Conservation (phyloP, 208 protist genomes). For the Jaenimonas drosophilae region DNA sequence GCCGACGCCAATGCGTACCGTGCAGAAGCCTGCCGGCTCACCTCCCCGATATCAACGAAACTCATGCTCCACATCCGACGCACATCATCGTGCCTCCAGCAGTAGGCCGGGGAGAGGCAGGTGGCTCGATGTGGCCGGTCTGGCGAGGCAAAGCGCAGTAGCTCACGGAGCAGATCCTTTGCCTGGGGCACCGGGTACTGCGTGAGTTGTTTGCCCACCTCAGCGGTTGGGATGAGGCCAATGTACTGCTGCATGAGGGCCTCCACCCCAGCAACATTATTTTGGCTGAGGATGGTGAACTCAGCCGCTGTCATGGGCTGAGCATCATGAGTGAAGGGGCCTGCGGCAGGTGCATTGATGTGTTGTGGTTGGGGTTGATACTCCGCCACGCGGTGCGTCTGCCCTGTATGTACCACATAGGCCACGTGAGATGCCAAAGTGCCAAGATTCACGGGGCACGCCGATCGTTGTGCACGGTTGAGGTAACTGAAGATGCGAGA, state of each 20-base stretch:
- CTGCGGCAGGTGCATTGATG: background rate
- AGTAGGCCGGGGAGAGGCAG: conserved; percentile 66
- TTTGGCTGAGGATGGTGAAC: conserved; percentile 68
- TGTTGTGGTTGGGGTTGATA: too few relatives aligned
- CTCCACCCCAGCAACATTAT: conserved; percentile 18
- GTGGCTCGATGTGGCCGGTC: conserved; percentile 34
- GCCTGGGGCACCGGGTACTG: conserved; percentile 13
- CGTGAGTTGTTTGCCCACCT: conserved; percentile 37
- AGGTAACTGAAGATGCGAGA: conserved; percentile 11
- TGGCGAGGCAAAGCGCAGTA: conserved; percentile 22
- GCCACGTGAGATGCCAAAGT: too few relatives aligned
- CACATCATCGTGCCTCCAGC: conserved; percentile 51
- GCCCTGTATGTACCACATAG: too few relatives aligned
- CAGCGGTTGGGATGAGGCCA: conserved; percentile 19
- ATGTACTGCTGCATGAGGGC: conserved; percentile 36
- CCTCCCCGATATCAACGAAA: conserved; percentile 66
- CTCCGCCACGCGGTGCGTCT: conserved; percentile 4
- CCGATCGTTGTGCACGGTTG: conserved; percentile 7
- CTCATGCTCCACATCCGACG: conserved; percentile 58
- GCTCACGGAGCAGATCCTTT: conserved; percentile 13
- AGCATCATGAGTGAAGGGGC: background rate
- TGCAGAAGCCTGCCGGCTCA: conserved; percentile 40
- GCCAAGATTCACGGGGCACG: conserved; percentile 4
- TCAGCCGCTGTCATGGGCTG: conserved; percentile 67
- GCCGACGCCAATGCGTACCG: conserved; percentile 20